Evolutionary conservation across 2,329 filamentous ascomycete species (phyloP).

Genomic region (Trichoderma sp.): DNA sequence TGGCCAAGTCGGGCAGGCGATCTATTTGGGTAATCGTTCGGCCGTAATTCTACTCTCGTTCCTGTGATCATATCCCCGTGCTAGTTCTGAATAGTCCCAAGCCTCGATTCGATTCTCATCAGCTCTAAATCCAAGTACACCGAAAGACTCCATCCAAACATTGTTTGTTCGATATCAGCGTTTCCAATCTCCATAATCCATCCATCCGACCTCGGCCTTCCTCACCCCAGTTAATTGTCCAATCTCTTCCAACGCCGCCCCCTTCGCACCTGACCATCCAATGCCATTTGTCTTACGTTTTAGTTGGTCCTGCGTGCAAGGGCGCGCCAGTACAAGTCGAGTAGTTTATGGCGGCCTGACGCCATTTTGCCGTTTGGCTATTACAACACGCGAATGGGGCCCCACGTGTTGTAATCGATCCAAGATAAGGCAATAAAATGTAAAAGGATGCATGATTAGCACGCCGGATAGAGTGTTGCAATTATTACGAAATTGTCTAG

Average conservation of each 20-base stretch:
- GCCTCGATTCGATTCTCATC: neutral
- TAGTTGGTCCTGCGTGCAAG: neutral
- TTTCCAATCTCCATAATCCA: neutral
- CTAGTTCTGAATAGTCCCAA: neutral
- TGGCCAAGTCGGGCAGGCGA: conserved; percentile 10
- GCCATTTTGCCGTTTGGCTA: neutral
- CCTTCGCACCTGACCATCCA: neutral
- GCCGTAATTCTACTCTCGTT: neutral
- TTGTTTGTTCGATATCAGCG: neutral
- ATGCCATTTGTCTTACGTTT: conserved; percentile 2
- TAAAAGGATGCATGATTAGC: neutral
- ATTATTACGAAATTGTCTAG: neutral
- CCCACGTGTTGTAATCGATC: neutral
- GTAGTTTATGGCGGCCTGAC: neutral
- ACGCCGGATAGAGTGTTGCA: neutral
- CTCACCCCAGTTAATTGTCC: neutral
- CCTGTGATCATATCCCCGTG: neutral
- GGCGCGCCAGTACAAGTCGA: neutral
- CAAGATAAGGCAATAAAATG: conserved; percentile 13
- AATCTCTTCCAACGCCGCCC: neutral
- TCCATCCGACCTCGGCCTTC: neutral
- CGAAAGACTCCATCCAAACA: neutral
- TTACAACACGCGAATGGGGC: neutral
- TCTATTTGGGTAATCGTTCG: neutral
- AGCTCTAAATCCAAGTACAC: neutral